Conservation (phyloP, 305 asterid species). For the Fraxinus ornus region DNA sequence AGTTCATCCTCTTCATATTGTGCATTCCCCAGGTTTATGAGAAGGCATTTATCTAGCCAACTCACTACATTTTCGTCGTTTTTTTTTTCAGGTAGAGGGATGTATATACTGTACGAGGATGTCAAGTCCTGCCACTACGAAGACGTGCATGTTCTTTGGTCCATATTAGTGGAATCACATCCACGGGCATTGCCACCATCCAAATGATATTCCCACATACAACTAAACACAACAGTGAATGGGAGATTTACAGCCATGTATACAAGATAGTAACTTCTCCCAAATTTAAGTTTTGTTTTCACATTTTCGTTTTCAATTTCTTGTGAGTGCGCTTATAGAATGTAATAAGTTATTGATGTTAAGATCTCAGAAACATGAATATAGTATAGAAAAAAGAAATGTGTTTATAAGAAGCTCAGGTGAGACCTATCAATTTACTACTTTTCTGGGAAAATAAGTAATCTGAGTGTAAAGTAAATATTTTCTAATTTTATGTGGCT, state of each 20-base stretch:
- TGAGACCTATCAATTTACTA: neutral
- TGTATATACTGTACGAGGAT: constrained; percentile 63
- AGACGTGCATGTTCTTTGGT: constrained; percentile 86
- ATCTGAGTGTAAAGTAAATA: neutral
- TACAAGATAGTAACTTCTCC: constrained; percentile 35
- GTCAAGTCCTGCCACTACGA: constrained; percentile 70
- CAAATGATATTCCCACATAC: constrained; percentile 32
- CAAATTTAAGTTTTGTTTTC: constrained; percentile 14
- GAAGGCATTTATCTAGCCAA: neutral
- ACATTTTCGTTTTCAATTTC: constrained; percentile 28
- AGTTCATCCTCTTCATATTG: neutral
- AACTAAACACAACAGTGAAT: constrained; percentile 1
- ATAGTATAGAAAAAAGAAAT: neutral
- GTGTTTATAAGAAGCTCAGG: neutral
- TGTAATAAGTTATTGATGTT: constrained; percentile 40
- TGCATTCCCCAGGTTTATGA: neutral
- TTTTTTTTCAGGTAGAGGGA: constrained; percentile 55
- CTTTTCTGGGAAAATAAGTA: constrained; percentile 8
- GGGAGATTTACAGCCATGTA: constrained; percentile 25
- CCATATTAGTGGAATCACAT: constrained; percentile 87
- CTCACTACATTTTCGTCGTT: neutral
- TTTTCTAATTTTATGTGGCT: constrained; percentile 12
- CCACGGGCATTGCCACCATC: constrained; percentile 60
- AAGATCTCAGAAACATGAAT: neutral
- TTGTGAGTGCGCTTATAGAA: constrained; percentile 31